A percentile compares a stretch with the other conserved stretches of the same genome.
Conservation (phyloP, 768 basidiomycete genomes). For the Boletus subparvulus region DNA sequence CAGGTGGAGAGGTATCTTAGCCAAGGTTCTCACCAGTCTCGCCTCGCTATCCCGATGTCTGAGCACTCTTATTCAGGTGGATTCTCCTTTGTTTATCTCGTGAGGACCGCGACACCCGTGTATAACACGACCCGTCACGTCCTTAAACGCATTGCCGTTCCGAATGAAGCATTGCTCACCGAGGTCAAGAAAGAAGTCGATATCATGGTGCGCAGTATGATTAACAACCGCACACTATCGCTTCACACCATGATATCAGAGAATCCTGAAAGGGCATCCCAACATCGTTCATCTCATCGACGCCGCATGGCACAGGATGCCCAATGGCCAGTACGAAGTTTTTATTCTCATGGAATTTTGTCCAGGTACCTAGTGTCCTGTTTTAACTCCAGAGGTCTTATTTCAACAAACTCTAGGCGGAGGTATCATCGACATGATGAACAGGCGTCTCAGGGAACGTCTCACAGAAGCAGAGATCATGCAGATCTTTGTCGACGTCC, state of each 20-base stretch:
- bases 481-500: constrained; percentile 96
- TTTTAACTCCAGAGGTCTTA: constrained; percentile 8
- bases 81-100: constrained; percentile 97
- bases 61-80: constrained; percentile 60
- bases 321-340: constrained; percentile 87
- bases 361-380: constrained; percentile 53
- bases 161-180: constrained; percentile 83
- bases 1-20: constrained; percentile 93
- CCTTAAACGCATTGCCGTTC: constrained; percentile 92
- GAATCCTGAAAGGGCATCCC: constrained; percentile 87
- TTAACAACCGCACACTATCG: constrained; percentile 12
- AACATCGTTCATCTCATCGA: constrained; percentile 97
- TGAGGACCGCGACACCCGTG: constrained; percentile 80
- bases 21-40: constrained; percentile 61
- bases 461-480: constrained; percentile 95
- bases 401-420: constrained; percentile 56
- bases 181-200: constrained; percentile 98
- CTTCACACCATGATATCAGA: constrained; percentile 49
- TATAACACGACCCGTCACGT: constrained; percentile 94
- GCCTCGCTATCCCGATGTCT: constrained; percentile 8
- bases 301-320: constrained; percentile 84
- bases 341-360: constrained; percentile 99
- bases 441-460: constrained; percentile 89
- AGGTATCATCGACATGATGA: constrained; percentile 99
- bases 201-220: constrained; percentile 76